phyloP scores from a whole-genome alignment of 768 basidiomycete species.

The Suillus spraguei region DNA sequence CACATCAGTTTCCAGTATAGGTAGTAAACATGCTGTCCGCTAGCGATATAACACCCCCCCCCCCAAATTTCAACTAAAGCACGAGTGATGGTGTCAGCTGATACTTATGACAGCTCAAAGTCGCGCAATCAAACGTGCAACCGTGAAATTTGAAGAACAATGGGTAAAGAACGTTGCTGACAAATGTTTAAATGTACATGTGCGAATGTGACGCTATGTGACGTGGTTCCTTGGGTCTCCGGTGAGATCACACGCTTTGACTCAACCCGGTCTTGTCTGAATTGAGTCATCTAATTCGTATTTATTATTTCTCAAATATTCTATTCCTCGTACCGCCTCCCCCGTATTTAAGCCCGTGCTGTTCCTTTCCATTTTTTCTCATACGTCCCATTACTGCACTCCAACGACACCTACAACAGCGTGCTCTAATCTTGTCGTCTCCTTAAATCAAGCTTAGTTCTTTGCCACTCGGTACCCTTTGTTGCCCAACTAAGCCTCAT shows the following conservation, averaged over 20 bases:
- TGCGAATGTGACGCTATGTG: slow-evolving; percentile 8
- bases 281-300: slow-evolving; percentile 35
- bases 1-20: neutral
- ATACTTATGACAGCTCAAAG: neutral
- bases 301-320: slow-evolving; percentile 36
- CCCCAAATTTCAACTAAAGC: neutral
- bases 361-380: slow-evolving; percentile 23
- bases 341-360: slow-evolving; percentile 35
- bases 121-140: slow-evolving; percentile 23
- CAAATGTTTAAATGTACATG: neutral
- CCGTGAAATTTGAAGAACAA: neutral
- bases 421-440: slow-evolving; percentile 3
- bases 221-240: slow-evolving; percentile 10
- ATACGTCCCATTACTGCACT: slow-evolving; percentile 17
- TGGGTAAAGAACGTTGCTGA: neutral
- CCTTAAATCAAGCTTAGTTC: slow-evolving; percentile 2
- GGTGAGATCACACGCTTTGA: slow-evolving; percentile 12
- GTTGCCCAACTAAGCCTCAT: slow-evolving; percentile 39
- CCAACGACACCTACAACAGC: slow-evolving; percentile 17
- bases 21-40: neutral
- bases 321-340: slow-evolving; percentile 38
- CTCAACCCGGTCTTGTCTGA: slow-evolving; percentile 26
- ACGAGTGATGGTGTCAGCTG: neutral
- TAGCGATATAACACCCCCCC: no score
- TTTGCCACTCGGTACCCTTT: slow-evolving; percentile 6